These are phyloP conservation scores for Echeveria elegans DNA, from an alignment of 164 flowering plant species.

Conservation along the genomic window DNA sequence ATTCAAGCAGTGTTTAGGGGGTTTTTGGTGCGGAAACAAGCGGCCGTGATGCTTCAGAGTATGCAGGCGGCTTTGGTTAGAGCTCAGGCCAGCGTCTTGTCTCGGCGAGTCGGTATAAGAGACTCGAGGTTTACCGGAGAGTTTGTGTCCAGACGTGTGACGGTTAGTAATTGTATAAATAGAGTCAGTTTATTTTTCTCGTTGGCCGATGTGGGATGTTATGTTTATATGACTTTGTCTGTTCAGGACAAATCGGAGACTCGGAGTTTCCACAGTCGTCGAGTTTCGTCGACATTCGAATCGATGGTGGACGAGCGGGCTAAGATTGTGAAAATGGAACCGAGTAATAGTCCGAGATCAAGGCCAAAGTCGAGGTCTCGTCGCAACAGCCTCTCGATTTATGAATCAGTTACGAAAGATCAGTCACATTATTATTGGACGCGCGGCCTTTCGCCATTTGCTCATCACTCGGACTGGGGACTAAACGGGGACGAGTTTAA, in stretches of 20 bases:
- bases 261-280: slow-evolving; percentile 62
- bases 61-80: slow-evolving; percentile 61
- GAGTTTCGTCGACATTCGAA: slow-evolving; percentile 55
- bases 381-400: slow-evolving; percentile 29
- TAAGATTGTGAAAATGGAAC: slow-evolving; percentile 54
- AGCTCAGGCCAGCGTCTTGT: slow-evolving; percentile 26
- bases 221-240: neutral
- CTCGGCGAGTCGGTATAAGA: too few relatives aligned
- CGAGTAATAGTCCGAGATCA: slow-evolving; percentile 21
- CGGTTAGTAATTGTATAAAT: neutral
- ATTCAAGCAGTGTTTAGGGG: slow-evolving; percentile 65
- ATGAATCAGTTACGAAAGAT: slow-evolving; percentile 2
- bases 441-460: slow-evolving; percentile 11
- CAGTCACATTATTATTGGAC: slow-evolving; percentile 5
- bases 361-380: slow-evolving; percentile 41
- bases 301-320: slow-evolving; percentile 28
- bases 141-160: neutral
- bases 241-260: neutral
- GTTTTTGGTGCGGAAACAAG: slow-evolving; percentile 44
- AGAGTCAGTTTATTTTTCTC: neutral
- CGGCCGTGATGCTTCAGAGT: slow-evolving; percentile 43
- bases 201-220: neutral
- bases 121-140: neutral
- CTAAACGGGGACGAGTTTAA: slow-evolving; percentile 7
- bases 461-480: neutral